phyloP scores from a whole-genome alignment of 345 rosid genomes.

The Physaria fendleri region DNA sequence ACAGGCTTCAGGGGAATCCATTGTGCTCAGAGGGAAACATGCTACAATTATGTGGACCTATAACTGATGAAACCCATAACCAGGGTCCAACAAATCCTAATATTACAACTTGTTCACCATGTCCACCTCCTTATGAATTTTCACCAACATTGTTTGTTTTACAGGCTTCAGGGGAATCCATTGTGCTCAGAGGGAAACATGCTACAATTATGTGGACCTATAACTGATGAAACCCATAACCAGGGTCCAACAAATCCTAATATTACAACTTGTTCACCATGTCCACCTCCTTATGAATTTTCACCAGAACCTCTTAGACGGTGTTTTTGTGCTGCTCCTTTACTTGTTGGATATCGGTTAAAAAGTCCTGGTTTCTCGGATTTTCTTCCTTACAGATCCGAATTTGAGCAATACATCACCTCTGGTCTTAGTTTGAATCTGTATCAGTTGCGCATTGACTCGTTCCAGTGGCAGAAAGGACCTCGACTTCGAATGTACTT shows the following conservation, averaged over 20 bases:
- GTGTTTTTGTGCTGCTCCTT: conserved; percentile 83
- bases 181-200: conserved; percentile 40
- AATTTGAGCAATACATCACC: conserved; percentile 49
- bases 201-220: conserved; percentile 41
- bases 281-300: conserved; percentile 65
- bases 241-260: conserved; percentile 22
- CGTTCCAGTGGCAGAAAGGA: conserved; percentile 56
- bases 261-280: conserved; percentile 40
- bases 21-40: conserved; percentile 40
- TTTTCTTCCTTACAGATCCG: conserved; percentile 41
- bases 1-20: conserved; percentile 93
- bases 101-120: conserved; percentile 40
- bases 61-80: conserved; percentile 16
- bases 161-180: conserved; percentile 93
- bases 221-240: conserved; percentile 16
- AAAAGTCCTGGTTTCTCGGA: conserved; percentile 88
- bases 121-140: conserved; percentile 65
- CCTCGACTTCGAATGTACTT: conserved; percentile 75
- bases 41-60: conserved; percentile 41
- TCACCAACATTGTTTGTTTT: conserved; percentile 27
- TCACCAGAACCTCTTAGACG: conserved; percentile 34
- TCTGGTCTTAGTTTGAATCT: conserved; percentile 43
- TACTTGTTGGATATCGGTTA: conserved; percentile 68
- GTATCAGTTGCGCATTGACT: conserved; percentile 49
- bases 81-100: conserved; percentile 22